Evolutionary conservation across 2,329 filamentous ascomycete species (phyloP), one percentile per base, ranked within the genome.

Genomic region (Dendrostoma leiphaemia): DNA sequence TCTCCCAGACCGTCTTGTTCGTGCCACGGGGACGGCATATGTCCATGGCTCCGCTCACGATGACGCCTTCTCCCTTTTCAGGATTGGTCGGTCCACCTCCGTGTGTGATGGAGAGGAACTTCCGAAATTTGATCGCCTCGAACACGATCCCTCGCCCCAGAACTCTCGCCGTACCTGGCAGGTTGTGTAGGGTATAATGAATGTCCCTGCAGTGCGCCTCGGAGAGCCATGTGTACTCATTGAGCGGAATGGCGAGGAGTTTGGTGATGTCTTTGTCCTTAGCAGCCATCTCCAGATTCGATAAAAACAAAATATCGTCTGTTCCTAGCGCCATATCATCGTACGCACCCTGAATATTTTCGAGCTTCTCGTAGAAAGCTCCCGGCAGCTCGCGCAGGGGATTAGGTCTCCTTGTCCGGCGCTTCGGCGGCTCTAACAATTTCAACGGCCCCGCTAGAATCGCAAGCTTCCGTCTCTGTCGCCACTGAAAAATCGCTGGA

Each of bases 201-300:
- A 57, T 47, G 41, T 57, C 54, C 7, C 21, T 49, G 26, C 54
- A 57, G 23, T 53, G 46, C 4, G 26, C 32, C 23, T 57, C 54
- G n/a, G 50, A 48, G 6, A 57, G 23, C 54, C 54, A 57, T 15
- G 43, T 32, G 34, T 57, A 57, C 28, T 24, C 40, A 4, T 57
- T 32, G 6, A 53, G 40, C 4, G 54, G 46, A 26, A 57, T 50
- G 12, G 54, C 40, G 21, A 57, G 38, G 19, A 57, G 32, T n/a
- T 53, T 57, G n/a, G 50, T 53, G n/a, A 57, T 50, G 17, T 57
- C 54, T n/a, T 50, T 53, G 41, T 57, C 50, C 34, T 57, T 57
- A 28, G 40, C 40, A n/a, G 50, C 46, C 44, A 57, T 53, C 8
- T 57, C 54, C 2, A 57, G 13, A 10, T 12, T 41, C 2, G 54